phyloP scores from a whole-genome alignment of 163 green algal species.

The Chlamydomonas reinhardtii region DNA sequence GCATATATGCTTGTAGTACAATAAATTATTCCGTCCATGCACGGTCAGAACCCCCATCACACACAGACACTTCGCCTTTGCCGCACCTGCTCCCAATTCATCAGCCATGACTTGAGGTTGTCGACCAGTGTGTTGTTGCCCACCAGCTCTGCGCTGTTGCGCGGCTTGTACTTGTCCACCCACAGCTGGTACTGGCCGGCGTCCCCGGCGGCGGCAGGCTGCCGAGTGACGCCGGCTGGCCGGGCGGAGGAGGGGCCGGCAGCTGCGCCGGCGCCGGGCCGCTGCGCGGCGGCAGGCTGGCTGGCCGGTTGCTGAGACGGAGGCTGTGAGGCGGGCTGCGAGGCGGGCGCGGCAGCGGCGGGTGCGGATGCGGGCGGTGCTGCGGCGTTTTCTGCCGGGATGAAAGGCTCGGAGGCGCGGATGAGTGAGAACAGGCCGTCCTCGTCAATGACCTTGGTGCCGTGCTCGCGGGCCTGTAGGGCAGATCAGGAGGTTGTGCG shows the following conservation, averaged over 20 bases:
- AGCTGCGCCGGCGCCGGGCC: not conserved
- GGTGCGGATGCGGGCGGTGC: conserved; percentile 18
- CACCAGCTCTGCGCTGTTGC: conserved; percentile 84
- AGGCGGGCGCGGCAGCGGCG: conserved; percentile 4
- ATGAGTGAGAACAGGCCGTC: conserved; percentile 89
- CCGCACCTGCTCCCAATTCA: conserved; percentile 81
- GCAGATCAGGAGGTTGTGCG: too few species aligned
- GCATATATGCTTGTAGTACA: too few species aligned
- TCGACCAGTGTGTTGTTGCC: conserved; percentile 84
- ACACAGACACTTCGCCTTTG: too few species aligned
- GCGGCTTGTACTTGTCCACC: conserved; percentile 95
- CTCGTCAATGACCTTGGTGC: conserved; percentile 86
- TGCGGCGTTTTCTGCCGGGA: not conserved
- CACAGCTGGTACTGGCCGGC: conserved; percentile 80
- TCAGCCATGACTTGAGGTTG: conserved; percentile 81
- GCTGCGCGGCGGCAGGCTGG: too few species aligned
- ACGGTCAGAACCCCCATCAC: too few species aligned
- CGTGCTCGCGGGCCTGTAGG: conserved; percentile 68
- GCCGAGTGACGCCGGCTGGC: not conserved
- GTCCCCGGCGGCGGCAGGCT: not conserved
- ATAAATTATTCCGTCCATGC: too few species aligned
- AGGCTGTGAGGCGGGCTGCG: not conserved
- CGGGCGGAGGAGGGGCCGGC: not conserved
- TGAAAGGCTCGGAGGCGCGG: conserved; percentile 55
- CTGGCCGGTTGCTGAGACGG: not conserved